A percentile compares a stretch with the other conserved stretches of the same genome.
These are phyloP conservation scores for Umbelopsis sp. DNA, from an alignment of 192 early-diverging fungal genomes.

Conservation along the genomic window DNA sequence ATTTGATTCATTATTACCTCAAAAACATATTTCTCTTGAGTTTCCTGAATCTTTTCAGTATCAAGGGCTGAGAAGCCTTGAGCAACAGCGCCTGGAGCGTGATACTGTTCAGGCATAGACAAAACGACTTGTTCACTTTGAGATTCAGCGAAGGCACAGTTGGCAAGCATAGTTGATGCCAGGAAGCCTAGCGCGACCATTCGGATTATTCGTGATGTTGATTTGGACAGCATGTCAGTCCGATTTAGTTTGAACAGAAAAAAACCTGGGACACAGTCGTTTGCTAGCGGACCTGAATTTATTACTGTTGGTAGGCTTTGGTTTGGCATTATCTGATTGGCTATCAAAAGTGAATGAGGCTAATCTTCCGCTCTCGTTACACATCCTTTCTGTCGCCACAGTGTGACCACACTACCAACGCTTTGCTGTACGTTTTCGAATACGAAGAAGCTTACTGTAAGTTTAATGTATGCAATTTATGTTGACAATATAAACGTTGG, in stretches of 20 bases:
- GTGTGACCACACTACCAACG: too few species aligned
- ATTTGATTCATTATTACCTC: not conserved
- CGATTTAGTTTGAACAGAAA: not conserved
- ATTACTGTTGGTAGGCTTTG: not conserved
- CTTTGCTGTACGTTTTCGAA: too few species aligned
- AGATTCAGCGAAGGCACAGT: constrained; percentile 1
- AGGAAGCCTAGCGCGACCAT: constrained; percentile 1
- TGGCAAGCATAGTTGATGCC: constrained; percentile 10
- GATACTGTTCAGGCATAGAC: not conserved
- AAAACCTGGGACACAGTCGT: not conserved
- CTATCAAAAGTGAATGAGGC: constrained; percentile 1
- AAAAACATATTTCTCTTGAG: constrained; percentile 12
- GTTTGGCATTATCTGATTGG: constrained; percentile 16
- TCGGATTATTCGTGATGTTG: not conserved
- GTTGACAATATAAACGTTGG: too few species aligned
- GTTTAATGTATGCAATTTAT: too few species aligned
- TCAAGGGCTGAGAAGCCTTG: constrained; percentile 6
- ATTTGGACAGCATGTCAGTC: not conserved
- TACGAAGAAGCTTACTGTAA: too few species aligned
- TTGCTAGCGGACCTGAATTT: not conserved
- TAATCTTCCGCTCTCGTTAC: not conserved
- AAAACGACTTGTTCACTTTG: not conserved
- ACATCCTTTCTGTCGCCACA: too few species aligned
- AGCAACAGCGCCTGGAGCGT: constrained; percentile 11
- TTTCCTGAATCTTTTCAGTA: constrained; percentile 4